These are phyloP conservation scores for Neofusicoccum kwambonambiense DNA, from an alignment of 2,329 filamentous ascomycete genomes.

Conservation along the genomic window DNA sequence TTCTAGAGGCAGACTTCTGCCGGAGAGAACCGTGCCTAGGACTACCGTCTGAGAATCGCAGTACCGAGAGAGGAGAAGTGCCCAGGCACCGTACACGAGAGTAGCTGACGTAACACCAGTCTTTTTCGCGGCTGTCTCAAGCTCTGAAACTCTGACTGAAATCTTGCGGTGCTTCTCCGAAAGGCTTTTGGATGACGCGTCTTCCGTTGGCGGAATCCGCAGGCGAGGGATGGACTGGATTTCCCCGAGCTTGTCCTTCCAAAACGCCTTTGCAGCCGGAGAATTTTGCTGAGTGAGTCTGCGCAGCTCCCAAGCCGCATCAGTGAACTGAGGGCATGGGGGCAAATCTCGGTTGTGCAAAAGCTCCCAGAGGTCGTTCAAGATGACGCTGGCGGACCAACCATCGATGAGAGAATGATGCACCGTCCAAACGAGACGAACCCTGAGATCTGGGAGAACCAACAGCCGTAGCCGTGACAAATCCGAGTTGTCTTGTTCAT, in stretches of 20 bases:
- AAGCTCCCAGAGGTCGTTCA: constrained; percentile 5
- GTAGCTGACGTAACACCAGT: constrained; percentile 21
- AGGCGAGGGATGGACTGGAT: constrained; percentile 9
- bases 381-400: not conserved
- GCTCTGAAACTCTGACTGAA: not conserved
- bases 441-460: not conserved
- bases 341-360: not conserved
- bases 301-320: not conserved
- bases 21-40: constrained; percentile 38
- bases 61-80: constrained; percentile 31
- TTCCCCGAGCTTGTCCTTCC: not conserved
- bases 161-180: not conserved
- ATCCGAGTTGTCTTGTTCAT: not conserved
- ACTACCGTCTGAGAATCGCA: constrained; percentile 31
- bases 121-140: not conserved
- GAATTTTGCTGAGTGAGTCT: not conserved
- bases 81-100: constrained; percentile 40
- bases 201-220: not conserved
- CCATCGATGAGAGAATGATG: constrained; percentile 6
- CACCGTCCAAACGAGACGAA: not conserved
- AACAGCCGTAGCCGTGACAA: not conserved
- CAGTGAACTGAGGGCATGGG: not conserved
- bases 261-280: not conserved
- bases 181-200: not conserved
- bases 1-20: constrained; percentile 34